Evolutionary conservation across 2,329 filamentous ascomycete genomes (phyloP).

Genomic region (Paracorniculantispora psalliotae): DNA sequence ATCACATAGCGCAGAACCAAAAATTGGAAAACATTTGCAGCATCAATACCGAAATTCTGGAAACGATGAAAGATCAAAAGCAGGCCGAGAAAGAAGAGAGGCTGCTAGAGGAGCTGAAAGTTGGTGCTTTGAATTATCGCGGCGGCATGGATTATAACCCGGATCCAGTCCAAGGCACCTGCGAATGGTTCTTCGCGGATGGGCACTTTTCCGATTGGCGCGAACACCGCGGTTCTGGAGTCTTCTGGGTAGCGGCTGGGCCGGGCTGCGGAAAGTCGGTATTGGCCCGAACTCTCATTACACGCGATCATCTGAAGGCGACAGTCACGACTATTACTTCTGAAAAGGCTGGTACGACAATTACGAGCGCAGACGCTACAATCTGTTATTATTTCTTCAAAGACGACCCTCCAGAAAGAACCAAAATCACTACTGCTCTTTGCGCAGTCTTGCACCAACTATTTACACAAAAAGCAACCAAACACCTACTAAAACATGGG

Average conservation of each 20-base stretch:
- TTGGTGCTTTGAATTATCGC: not conserved
- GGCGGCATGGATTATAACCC: not conserved
- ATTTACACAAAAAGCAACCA: constrained; percentile 17
- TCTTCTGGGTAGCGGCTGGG: constrained; percentile 24
- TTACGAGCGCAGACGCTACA: constrained; percentile 9
- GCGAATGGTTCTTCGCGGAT: constrained; percentile 1
- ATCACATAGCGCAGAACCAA: not conserved
- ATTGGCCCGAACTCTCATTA: constrained; percentile 29
- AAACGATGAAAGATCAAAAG: not conserved
- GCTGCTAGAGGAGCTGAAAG: not conserved
- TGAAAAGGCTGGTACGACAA: not conserved
- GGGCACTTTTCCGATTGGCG: not conserved
- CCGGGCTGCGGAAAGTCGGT: constrained; percentile 39
- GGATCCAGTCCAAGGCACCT: not conserved
- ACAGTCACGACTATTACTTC: not conserved
- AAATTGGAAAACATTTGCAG: not conserved
- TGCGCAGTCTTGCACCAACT: constrained; percentile 34
- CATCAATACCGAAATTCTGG: not conserved
- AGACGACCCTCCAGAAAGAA: constrained; percentile 28
- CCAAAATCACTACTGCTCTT: constrained; percentile 24
- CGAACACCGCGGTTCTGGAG: not conserved
- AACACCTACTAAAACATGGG: not conserved
- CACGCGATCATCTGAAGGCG: constrained; percentile 21
- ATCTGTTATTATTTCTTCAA: constrained; percentile 37
- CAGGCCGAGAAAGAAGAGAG: not conserved